Evolutionary conservation across 306 rosid species (phyloP).

Genomic region (Rosa rugosa): DNA sequence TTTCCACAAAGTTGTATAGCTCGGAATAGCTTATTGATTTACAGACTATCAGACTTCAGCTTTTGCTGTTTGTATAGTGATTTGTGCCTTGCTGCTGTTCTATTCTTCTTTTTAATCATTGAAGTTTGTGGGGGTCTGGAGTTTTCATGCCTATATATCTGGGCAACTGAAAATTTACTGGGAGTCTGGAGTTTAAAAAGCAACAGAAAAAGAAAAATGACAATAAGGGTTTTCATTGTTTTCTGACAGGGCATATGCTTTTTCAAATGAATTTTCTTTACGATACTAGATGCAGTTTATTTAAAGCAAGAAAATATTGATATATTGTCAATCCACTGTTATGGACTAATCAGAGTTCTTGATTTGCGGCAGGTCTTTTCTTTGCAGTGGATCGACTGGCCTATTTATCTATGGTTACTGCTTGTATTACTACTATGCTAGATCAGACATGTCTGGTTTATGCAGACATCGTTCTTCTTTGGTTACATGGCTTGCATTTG

Average conservation of each 20-base stretch:
- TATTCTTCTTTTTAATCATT: not conserved
- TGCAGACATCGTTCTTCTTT: slow-evolving; percentile 96
- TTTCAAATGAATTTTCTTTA: not conserved
- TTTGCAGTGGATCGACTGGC: slow-evolving; percentile 98
- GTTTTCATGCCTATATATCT: not conserved
- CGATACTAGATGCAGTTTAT: not conserved
- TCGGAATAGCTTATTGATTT: not conserved
- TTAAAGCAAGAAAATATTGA: not conserved
- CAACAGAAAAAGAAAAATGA: not conserved
- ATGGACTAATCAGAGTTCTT: slow-evolving; percentile 22
- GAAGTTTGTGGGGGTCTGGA: not conserved
- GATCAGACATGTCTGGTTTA: slow-evolving; percentile 95
- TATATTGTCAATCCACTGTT: not conserved
- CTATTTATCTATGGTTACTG: slow-evolving; percentile 93
- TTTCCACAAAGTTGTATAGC: not conserved
- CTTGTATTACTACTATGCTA: slow-evolving; percentile 87
- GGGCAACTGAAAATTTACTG: not conserved
- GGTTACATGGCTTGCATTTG: slow-evolving; percentile 99
- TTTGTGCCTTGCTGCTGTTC: not conserved
- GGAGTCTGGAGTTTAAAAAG: not conserved
- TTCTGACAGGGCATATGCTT: not conserved
- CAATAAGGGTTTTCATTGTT: not conserved
- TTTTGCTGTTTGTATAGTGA: not conserved
- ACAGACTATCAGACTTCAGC: not conserved
- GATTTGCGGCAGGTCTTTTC: slow-evolving; percentile 65